Evolutionary conservation across 1,284 basidiomycete genomes (phyloP), one percentile per base, ranked within the genome.

Genomic region (Ceratobasidium sp.): DNA sequence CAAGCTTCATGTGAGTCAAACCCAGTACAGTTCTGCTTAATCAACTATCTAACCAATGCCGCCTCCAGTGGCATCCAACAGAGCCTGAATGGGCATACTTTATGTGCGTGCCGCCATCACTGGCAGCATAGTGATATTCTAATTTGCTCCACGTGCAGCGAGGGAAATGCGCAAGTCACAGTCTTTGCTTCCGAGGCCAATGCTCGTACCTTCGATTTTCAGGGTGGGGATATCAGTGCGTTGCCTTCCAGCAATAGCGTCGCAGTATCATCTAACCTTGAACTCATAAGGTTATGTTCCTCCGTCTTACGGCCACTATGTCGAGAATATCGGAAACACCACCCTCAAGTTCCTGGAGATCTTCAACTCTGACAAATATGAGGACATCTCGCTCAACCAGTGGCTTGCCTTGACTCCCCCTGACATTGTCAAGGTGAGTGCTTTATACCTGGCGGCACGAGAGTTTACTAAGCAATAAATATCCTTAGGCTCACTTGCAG

Each of bases 321-420:
- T 90, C 20, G 87, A 91, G 78, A 89, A 89, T 74, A 86, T 81
- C 17, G 88, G 88, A 7, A 86, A 88, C 73, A 83, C 83, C 3
- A 86, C 87, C 0, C 75, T 90, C 35, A 80, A 79, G 71, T 89
- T 82, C 78, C 80, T 90, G 45, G 88, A 90, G 75, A 86, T 90
- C 64, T 88, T 88, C 78, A 85, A 85, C 69, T 81, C 86, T 0
- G 79, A 84, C 83, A 77, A 62, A 77, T 73, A 69, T 34, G 72
- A 88, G 73, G 88, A 90, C 75, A 80, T n/a, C n/a, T n/a, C n/a
- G n/a, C n/a, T n/a, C n/a, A n/a, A n/a, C n/a, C n/a, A n/a, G n/a
- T n/a, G n/a, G 88, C 79, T 90, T 22, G 87, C 87, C 0, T 78
- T 89, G 69, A 87, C 85, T 1, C 87, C 87, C 7, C 84, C 86